Percentiles rank a stretch among this genome's conserved stretches.
phyloP scores from a whole-genome alignment of 2,329 filamentous ascomycete species.

The Aspergillus awamori region DNA sequence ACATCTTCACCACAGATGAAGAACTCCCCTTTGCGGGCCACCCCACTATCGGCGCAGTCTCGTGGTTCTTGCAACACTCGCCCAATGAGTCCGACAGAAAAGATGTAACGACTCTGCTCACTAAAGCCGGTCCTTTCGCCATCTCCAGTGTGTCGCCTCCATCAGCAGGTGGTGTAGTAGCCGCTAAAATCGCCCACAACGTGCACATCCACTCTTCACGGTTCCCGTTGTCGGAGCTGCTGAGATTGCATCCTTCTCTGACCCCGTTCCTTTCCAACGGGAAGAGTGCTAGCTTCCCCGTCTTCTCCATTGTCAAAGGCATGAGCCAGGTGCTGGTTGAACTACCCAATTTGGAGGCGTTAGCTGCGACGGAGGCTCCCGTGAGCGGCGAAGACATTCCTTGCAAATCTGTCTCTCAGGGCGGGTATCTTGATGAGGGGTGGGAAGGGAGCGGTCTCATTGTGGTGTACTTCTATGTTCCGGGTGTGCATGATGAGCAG shows the following conservation, averaged over 20 bases:
- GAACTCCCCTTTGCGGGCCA: conserved; percentile 63
- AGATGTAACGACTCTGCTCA: conserved; percentile 46
- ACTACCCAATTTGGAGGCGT: conserved; percentile 61
- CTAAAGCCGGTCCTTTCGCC: conserved; percentile 61
- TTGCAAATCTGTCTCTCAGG: conserved; percentile 7
- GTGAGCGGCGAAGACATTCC: conserved; percentile 28
- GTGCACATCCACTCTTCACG: conserved; percentile 37
- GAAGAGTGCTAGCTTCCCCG: conserved; percentile 25
- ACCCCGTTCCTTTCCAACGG: conserved; percentile 20
- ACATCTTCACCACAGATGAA: conserved; percentile 56
- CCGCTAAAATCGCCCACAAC: conserved; percentile 41
- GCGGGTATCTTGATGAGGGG: conserved; percentile 36
- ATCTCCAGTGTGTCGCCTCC: conserved; percentile 35
- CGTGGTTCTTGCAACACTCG: conserved; percentile 42
- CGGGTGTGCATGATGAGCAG: conserved; percentile 60
- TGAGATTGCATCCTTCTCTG: conserved; percentile 32
- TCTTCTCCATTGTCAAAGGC: conserved; percentile 46
- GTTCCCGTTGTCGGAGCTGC: conserved; percentile 28
- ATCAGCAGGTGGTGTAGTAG: conserved; percentile 21
- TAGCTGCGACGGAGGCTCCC: conserved; percentile 46
- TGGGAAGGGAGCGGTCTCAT: conserved; percentile 34
- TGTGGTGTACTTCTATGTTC: conserved; percentile 37
- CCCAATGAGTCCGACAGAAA: conserved; percentile 21
- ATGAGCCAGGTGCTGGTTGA: conserved; percentile 65
- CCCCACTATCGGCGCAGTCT: conserved; percentile 60